Conservation (phyloP, 164 flowering plant genomes). For the Aristolochia contorta region DNA sequence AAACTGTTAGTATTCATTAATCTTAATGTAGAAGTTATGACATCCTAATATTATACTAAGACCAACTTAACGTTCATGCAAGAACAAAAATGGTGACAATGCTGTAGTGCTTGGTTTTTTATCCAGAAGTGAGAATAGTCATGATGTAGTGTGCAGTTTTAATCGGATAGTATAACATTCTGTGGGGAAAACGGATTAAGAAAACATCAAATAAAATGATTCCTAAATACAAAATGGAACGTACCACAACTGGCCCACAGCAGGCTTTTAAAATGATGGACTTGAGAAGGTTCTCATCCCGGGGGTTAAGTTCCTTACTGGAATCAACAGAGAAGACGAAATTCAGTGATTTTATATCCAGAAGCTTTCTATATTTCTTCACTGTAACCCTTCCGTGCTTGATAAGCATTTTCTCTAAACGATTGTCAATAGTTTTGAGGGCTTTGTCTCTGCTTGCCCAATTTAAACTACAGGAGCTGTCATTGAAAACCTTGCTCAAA, state of each 20-base stretch:
- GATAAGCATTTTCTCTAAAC: conserved; percentile 38
- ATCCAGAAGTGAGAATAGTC: too few species aligned
- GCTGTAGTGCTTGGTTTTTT: too few species aligned
- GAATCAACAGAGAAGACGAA: conserved; percentile 34
- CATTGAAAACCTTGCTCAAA: conserved; percentile 13
- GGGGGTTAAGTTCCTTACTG: conserved; percentile 23
- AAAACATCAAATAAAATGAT: too few species aligned
- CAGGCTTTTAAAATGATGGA: conserved; percentile 43
- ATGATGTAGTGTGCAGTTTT: too few species aligned
- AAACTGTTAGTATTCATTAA: not conserved
- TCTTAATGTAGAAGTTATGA: too few species aligned
- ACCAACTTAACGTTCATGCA: too few species aligned
- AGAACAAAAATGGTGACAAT: too few species aligned
- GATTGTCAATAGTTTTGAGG: conserved; percentile 11
- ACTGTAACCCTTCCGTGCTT: conserved; percentile 43
- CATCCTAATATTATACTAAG: too few species aligned
- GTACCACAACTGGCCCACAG: conserved; percentile 42
- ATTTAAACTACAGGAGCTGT: conserved; percentile 14
- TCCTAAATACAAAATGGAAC: conserved; percentile 8
- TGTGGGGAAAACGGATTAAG: too few species aligned
- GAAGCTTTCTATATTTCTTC: conserved; percentile 39
- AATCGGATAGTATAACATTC: too few species aligned
- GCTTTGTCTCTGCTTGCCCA: conserved; percentile 8
- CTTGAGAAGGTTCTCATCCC: conserved; percentile 47
- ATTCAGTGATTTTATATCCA: conserved; percentile 42